These are phyloP conservation scores for Gaertneriomyces semiglobifer DNA, from an alignment of 192 early-diverging fungal genomes.

Conservation along the genomic window DNA sequence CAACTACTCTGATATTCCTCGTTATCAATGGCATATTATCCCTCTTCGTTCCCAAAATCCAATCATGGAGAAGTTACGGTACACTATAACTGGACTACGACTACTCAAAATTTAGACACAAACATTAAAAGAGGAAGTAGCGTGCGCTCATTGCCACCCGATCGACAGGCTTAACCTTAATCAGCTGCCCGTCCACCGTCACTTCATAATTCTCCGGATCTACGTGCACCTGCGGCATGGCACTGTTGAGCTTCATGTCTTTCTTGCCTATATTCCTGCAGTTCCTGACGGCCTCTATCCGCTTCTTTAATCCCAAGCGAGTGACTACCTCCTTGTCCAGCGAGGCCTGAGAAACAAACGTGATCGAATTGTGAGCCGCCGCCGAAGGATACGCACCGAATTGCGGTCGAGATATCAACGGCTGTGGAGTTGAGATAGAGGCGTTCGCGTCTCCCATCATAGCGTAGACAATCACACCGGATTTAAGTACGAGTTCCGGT, in stretches of 20 bases:
- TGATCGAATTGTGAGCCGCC: slow-evolving; percentile 60
- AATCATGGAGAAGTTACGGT: too few relatives aligned
- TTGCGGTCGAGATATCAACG: slow-evolving; percentile 80
- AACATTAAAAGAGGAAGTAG: slow-evolving; percentile 14
- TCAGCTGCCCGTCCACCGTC: slow-evolving; percentile 67
- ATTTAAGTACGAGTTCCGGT: slow-evolving; percentile 82
- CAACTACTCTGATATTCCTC: too few relatives aligned
- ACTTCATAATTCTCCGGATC: slow-evolving; percentile 94
- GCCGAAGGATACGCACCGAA: slow-evolving; percentile 67
- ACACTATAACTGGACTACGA: too few relatives aligned
- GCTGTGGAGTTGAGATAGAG: slow-evolving; percentile 92
- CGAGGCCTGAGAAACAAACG: slow-evolving; percentile 80
- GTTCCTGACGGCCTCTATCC: slow-evolving; percentile 64
- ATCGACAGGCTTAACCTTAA: slow-evolving; percentile 63
- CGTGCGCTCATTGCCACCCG: slow-evolving; percentile 4
- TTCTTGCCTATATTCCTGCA: slow-evolving; percentile 77
- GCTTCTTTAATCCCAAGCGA: slow-evolving; percentile 54
- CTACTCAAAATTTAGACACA: background rate
- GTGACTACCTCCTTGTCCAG: slow-evolving; percentile 48
- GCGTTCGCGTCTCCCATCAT: slow-evolving; percentile 94
- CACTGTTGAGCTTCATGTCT: slow-evolving; percentile 84
- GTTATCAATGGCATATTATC: too few relatives aligned
- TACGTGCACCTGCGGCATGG: slow-evolving; percentile 71
- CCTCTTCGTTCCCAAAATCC: too few relatives aligned
- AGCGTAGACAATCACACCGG: slow-evolving; percentile 78